These are phyloP conservation scores for Gracilaria domingensis DNA, from an alignment of 23 red algal genomes.

Conservation along the genomic window DNA sequence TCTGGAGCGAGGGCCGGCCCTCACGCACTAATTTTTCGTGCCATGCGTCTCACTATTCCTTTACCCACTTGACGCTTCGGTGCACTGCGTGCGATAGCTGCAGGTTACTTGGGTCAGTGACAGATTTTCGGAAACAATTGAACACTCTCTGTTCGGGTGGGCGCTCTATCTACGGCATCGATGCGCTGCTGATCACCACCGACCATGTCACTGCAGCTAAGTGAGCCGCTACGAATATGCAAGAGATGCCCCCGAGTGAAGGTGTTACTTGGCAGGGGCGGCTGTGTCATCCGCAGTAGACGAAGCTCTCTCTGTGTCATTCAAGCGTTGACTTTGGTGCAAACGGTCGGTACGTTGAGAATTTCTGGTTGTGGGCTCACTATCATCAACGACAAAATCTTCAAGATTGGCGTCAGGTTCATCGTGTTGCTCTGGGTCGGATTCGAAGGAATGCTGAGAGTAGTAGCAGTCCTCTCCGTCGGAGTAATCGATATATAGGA, in stretches of 20 bases:
- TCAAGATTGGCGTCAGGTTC: neutral
- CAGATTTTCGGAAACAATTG: too few relatives aligned
- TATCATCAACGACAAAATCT: neutral
- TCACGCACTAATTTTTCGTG: too few relatives aligned
- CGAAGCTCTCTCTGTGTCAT: neutral
- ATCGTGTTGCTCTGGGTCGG: conserved; percentile 5
- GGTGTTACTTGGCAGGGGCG: neutral
- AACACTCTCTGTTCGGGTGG: too few relatives aligned
- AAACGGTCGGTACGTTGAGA: neutral
- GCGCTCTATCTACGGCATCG: too few relatives aligned
- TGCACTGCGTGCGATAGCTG: too few relatives aligned
- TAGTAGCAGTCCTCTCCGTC: conserved; percentile 26
- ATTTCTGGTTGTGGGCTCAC: neutral
- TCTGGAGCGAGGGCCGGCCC: too few relatives aligned
- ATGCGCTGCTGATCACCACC: too few relatives aligned
- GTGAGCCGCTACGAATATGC: too few relatives aligned
- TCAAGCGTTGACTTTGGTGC: neutral
- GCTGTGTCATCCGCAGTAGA: neutral
- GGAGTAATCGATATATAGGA: conserved; percentile 53
- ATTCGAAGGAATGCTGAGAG: conserved; percentile 4
- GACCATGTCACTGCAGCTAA: too few relatives aligned
- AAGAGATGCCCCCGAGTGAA: neutral
- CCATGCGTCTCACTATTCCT: too few relatives aligned
- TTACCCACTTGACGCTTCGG: too few relatives aligned
- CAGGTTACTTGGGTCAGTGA: too few relatives aligned